Evolutionary conservation across 129 eudicot genomes (phyloP), one percentile per base, ranked within the genome.

Genomic region (Centella asiatica): DNA sequence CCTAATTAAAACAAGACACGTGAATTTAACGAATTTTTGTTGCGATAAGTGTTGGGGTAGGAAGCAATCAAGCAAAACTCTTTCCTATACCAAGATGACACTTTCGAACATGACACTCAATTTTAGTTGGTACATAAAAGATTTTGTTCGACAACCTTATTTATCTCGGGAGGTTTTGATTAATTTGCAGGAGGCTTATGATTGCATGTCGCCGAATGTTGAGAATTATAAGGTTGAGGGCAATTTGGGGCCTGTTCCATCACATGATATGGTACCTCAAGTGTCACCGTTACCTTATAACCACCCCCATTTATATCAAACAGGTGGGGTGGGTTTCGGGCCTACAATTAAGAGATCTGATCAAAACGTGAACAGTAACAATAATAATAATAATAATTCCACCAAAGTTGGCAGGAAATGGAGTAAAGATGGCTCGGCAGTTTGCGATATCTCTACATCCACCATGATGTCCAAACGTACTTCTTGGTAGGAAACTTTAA

Each of bases 181-280:
- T 32, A 0, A 64, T 47, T 32, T 15, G 40, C 44, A 57, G 42
- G 74, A 75, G 74, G 76, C 64, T 61, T 66, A 70, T 71, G 71
- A 67, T 27, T 49, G 51, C 33, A 56, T 72, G 46, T 66, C 44
- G 60, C 81, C 81, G 34, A 54, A 60, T 28, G 54, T 65, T 72
- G 57, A 64, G 33, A 68, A 64, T 53, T 73, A 69, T 69, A n/a
- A n/a, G n/a, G 14, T 72, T 46, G 67, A 69, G 64, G 67, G 32
- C 64, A 46, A 47, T 65, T 36, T 68, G 72, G 72, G 69, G 14
- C 52, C 59, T 17, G 27, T 65, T 13, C 56, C 64, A 61, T 58
- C 76, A 23, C 64, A 72, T 49, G 68, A 70, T 74, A 24, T 50
- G 77, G 67, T 72, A 69, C 65, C 65, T 68, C 65, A 52, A 52